phyloP scores from a whole-genome alignment of 495 filamentous ascomycete genomes.

The Penicillium arizonense region DNA sequence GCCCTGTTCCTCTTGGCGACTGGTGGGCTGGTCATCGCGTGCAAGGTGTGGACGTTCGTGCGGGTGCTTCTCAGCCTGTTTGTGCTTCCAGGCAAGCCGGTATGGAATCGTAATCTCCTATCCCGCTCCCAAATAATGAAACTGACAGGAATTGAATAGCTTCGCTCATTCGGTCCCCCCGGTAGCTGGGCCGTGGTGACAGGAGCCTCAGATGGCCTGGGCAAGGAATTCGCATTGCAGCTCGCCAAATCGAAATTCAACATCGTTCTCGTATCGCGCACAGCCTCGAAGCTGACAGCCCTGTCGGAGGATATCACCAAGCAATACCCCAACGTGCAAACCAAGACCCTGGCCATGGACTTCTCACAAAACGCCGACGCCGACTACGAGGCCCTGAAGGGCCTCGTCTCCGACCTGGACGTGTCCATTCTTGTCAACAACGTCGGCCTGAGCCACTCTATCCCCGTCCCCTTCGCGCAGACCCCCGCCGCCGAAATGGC shows the following conservation, averaged over 20 bases:
- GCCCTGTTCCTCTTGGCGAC: conserved; percentile 44
- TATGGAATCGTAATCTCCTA: conserved; percentile 31
- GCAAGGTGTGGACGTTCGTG: conserved; percentile 58
- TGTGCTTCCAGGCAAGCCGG: conserved; percentile 64
- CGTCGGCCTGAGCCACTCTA: conserved; percentile 89
- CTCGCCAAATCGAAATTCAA: conserved; percentile 92
- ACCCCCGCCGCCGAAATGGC: conserved; percentile 76
- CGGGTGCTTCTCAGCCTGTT: conserved; percentile 72
- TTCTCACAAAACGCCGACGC: conserved; percentile 72
- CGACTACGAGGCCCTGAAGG: conserved; percentile 72
- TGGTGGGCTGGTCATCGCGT: conserved; percentile 58
- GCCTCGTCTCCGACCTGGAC: conserved; percentile 68
- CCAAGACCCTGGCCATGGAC: conserved; percentile 84
- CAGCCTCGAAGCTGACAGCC: conserved; percentile 78
- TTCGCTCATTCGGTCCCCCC: conserved; percentile 85
- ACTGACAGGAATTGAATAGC: conserved; percentile 46
- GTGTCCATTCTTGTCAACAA: conserved; percentile 94
- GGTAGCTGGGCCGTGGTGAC: conserved; percentile 95
- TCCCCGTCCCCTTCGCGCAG: conserved; percentile 83
- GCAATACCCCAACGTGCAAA: conserved; percentile 61
- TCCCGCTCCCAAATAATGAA: neutral
- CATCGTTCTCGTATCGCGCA: conserved; percentile 89
- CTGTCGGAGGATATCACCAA: conserved; percentile 72
- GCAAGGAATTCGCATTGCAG: conserved; percentile 92
- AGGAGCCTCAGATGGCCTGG: conserved; percentile 93